Evolutionary conservation across 345 rosid species (phyloP), one percentile per base, ranked within the genome.

Genomic region (Passiflora organensis): DNA sequence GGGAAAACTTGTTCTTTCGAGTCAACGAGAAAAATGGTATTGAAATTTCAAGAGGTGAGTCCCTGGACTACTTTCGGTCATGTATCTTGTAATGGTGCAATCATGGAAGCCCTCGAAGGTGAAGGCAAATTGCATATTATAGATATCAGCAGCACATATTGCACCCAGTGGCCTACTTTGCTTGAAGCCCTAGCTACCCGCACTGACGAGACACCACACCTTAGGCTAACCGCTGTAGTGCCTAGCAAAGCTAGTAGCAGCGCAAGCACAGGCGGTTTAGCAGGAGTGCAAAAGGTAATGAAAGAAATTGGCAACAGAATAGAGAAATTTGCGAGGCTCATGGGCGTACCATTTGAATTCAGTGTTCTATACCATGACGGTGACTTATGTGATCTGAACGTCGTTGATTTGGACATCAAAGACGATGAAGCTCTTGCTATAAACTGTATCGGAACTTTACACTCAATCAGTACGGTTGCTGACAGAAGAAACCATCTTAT

Each of bases 1-100:
- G 95, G 89, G 15, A 84, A 80, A 62, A 77, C 79, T 1, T 80
- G 83, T 65, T 86, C 95, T 13, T 86, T 93, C 62, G 95, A 85
- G 59, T 83, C 94, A 5, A 86, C 89, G 0, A 73, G 95, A 17
- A 93, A 82, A 70, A 81, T 80, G 62, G 82, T 89, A 1, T 67
- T 93, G 55, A 86, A 82, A 71, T 86, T 89, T 45, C 99, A 93
- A 76, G 99, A 93, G 78, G 95, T 83, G 50, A 82, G 87, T 63
- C 99, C 97, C 1, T 93, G 99, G 99, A 80, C 84, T 36, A 93
- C 97, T 60, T 93, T 93, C 18, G 99, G 97, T n/a, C 97, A 93
- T 67, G 97, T 86, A 10, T 87, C 97, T 8, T 82, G 84, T 39
- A 93, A 89, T 45, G 97, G 97, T 37, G 95, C 97, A 13, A 82